These are phyloP conservation scores for Russula olivacea DNA, from an alignment of 768 basidiomycete genomes.

Conservation along the genomic window DNA sequence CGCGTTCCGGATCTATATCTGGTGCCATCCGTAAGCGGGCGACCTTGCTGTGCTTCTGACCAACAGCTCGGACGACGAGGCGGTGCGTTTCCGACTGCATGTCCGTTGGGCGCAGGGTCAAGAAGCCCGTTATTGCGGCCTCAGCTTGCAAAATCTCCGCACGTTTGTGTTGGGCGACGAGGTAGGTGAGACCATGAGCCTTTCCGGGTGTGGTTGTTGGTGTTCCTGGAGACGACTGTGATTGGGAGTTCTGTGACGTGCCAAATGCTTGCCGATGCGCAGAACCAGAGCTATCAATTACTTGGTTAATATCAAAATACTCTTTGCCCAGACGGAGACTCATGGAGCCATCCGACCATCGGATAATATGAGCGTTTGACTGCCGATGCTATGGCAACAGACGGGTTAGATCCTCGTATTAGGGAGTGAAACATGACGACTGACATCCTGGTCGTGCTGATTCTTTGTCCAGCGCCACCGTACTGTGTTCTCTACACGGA, in stretches of 20 bases:
- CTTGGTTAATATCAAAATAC: slow-evolving; percentile 83
- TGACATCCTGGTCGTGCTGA: slow-evolving; percentile 65
- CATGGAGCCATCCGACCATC: slow-evolving; percentile 93
- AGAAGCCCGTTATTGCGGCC: slow-evolving; percentile 73
- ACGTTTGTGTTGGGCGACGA: slow-evolving; percentile 84
- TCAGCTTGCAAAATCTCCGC: slow-evolving; percentile 84
- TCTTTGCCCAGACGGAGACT: slow-evolving; percentile 92
- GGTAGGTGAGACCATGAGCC: slow-evolving; percentile 77
- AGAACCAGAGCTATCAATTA: slow-evolving; percentile 69
- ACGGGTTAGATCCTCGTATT: neutral
- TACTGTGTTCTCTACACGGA: slow-evolving; percentile 89
- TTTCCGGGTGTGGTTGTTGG: slow-evolving; percentile 32
- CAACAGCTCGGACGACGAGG: slow-evolving; percentile 80
- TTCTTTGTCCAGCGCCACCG: slow-evolving; percentile 93
- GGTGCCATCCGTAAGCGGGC: slow-evolving; percentile 73
- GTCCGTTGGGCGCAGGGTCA: slow-evolving; percentile 79
- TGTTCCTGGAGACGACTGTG: slow-evolving; percentile 30
- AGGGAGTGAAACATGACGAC: slow-evolving; percentile 31
- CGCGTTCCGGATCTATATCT: slow-evolving; percentile 74
- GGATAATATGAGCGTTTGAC: slow-evolving; percentile 85
- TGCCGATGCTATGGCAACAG: slow-evolving; percentile 55
- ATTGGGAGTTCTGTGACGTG: slow-evolving; percentile 39
- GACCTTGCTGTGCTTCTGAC: slow-evolving; percentile 77
- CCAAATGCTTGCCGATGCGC: slow-evolving; percentile 54
- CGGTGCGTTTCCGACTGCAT: slow-evolving; percentile 89